These are phyloP conservation scores for Penicillium waksmanii DNA, from an alignment of 495 filamentous ascomycete genomes.

Conservation along the genomic window DNA sequence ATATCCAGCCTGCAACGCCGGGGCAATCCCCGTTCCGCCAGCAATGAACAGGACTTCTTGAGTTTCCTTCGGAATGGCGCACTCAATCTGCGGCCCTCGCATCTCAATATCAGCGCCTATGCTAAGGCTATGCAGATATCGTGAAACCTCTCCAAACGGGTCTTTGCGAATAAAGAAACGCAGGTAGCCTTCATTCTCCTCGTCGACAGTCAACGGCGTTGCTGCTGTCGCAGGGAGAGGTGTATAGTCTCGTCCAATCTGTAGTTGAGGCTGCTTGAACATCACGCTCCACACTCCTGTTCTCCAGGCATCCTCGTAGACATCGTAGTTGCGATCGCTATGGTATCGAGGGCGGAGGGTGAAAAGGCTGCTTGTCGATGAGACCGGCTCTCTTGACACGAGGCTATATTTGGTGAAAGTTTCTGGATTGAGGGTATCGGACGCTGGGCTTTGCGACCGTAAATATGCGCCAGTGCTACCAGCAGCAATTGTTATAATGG, in stretches of 20 bases:
- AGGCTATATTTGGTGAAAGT: conserved; percentile 70
- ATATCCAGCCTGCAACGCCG: conserved; percentile 78
- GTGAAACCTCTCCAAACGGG: conserved; percentile 64
- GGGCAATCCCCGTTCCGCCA: conserved; percentile 91
- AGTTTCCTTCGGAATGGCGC: conserved; percentile 56
- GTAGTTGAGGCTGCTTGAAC: conserved; percentile 89
- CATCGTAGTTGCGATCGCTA: conserved; percentile 41
- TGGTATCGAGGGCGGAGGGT: conserved; percentile 58
- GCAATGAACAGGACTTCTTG: conserved; percentile 78
- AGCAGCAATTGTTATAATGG: conserved; percentile 38
- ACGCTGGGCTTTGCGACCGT: conserved; percentile 31
- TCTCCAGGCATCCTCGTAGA: conserved; percentile 56
- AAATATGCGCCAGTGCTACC: conserved; percentile 43
- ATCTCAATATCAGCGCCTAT: conserved; percentile 68
- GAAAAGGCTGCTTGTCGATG: conserved; percentile 75
- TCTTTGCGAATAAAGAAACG: conserved; percentile 60
- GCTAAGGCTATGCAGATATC: conserved; percentile 66
- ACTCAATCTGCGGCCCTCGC: conserved; percentile 78
- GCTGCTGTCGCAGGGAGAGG: conserved; percentile 64
- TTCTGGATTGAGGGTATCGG: conserved; percentile 52
- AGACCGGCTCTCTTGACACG: conserved; percentile 66
- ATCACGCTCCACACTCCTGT: conserved; percentile 82
- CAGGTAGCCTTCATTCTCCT: conserved; percentile 44
- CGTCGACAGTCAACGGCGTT: conserved; percentile 30
- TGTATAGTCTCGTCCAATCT: conserved; percentile 88